Conservation (phyloP, 1,284 basidiomycete species). For the Amylostereum chailletii region DNA sequence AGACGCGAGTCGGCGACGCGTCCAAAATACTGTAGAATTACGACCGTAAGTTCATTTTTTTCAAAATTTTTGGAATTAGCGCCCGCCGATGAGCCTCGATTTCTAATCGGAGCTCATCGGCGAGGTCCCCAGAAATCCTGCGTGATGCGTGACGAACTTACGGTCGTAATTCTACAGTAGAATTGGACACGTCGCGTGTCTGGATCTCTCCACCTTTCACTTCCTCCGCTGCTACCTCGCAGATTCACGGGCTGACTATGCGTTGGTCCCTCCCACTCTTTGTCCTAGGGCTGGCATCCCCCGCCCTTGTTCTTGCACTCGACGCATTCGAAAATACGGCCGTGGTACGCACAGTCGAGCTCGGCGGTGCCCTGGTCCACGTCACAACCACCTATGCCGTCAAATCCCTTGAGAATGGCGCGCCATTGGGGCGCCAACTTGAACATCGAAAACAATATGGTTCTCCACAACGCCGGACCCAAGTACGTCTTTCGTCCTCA, state of each 20-base stretch:
- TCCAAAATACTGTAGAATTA: too few relatives aligned
- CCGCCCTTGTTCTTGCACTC: slow-evolving; percentile 26
- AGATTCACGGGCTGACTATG: slow-evolving; percentile 14
- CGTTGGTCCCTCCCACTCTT: slow-evolving; percentile 19
- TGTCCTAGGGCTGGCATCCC: slow-evolving; percentile 17
- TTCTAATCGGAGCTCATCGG: too few relatives aligned
- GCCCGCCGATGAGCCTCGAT: too few relatives aligned
- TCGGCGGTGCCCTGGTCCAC: slow-evolving; percentile 79
- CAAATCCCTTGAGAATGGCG: slow-evolving; percentile 57
- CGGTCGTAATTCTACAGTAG: too few relatives aligned
- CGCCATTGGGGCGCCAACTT: slow-evolving; percentile 95
- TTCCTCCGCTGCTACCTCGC: slow-evolving; percentile 11
- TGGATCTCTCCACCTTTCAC: slow-evolving; percentile 10
- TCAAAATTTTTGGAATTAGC: too few relatives aligned
- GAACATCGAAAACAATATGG: slow-evolving; percentile 85
- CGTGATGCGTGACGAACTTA: too few relatives aligned
- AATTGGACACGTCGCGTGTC: slow-evolving; percentile 15
- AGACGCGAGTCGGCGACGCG: neutral
- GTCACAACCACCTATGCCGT: slow-evolving; percentile 84
- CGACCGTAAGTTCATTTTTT: too few relatives aligned
- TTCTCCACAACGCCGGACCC: slow-evolving; percentile 83
- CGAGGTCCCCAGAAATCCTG: too few relatives aligned
- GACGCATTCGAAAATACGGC: slow-evolving; percentile 78
- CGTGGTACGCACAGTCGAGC: slow-evolving; percentile 79
- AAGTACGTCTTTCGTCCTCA: slow-evolving; percentile 41